Evolutionary conservation across 345 rosid genomes (phyloP).

Genomic region (Luvunga scandens): DNA sequence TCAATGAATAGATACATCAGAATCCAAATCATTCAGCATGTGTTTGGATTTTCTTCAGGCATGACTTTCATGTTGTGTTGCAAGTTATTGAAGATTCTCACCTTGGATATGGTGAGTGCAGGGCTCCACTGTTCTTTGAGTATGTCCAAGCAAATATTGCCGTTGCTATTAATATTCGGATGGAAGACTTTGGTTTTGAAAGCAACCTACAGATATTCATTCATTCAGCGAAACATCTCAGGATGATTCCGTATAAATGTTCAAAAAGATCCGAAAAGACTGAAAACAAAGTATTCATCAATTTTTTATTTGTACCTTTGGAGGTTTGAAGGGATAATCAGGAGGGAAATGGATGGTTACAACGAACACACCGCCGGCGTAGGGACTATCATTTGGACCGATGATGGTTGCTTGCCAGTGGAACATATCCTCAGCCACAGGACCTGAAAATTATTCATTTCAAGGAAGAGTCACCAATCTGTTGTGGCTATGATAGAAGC

Average conservation of each 20-base stretch:
- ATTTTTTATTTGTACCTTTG: constrained; percentile 38
- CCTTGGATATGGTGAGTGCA: constrained; percentile 70
- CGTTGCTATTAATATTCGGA: constrained; percentile 63
- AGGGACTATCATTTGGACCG: constrained; percentile 66
- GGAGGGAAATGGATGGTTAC: constrained; percentile 59
- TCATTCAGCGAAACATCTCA: background rate
- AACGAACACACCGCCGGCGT: constrained; percentile 67
- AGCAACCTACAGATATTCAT: constrained; percentile 40
- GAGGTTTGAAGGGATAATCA: constrained; percentile 76
- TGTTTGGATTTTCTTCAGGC: too few species aligned
- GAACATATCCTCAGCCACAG: constrained; percentile 65
- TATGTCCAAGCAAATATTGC: constrained; percentile 63
- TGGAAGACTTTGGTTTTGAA: constrained; percentile 65
- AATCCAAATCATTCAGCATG: background rate
- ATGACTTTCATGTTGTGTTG: too few species aligned
- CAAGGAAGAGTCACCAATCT: background rate
- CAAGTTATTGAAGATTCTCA: constrained; percentile 10
- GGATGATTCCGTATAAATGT: background rate
- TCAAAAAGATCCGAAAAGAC: background rate
- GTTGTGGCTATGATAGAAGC: background rate
- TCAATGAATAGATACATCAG: background rate
- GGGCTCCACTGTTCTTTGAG: constrained; percentile 78
- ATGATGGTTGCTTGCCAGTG: constrained; percentile 78
- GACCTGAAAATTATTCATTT: constrained; percentile 31
- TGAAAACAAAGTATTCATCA: background rate